These are phyloP conservation scores for Neurospora sp. DNA, from an alignment of 2,329 filamentous ascomycete species.

Conservation along the genomic window DNA sequence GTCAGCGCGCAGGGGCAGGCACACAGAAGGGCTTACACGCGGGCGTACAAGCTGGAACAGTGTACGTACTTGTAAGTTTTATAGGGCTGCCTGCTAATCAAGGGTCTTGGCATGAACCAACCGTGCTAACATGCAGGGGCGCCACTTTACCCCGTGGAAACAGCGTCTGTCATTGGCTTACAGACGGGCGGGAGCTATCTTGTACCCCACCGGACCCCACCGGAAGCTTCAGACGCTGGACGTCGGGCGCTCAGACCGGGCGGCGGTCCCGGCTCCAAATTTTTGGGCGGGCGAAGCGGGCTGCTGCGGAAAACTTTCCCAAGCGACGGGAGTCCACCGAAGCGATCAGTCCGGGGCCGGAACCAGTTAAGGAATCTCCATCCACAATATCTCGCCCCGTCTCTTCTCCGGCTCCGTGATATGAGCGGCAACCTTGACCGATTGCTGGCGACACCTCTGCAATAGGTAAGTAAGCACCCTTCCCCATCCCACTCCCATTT, in stretches of 20 bases:
- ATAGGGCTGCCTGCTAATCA: background rate
- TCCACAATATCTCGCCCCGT: constrained; percentile 9
- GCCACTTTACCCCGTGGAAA: background rate
- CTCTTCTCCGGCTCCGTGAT: constrained; percentile 1
- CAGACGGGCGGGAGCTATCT: background rate
- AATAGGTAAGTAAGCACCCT: constrained; percentile 9
- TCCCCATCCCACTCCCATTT: background rate
- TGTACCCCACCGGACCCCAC: background rate
- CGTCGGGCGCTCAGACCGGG: constrained; percentile 9
- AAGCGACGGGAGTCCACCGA: constrained; percentile 4
- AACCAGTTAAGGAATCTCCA: background rate
- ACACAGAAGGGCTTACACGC: background rate
- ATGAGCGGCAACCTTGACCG: constrained; percentile 6
- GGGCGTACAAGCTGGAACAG: background rate
- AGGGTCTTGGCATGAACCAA: background rate
- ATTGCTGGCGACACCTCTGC: constrained; percentile 6
- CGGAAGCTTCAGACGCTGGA: background rate
- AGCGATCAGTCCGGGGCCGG: background rate
- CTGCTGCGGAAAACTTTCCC: constrained; percentile 14
- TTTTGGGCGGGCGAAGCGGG: background rate
- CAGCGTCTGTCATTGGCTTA: background rate
- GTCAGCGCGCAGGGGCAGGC: background rate
- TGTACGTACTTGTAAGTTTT: background rate
- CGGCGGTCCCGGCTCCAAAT: constrained; percentile 5
- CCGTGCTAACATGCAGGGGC: background rate